Evolutionary conservation across 1,284 basidiomycete species (phyloP).

Genomic region (Tilletia setariae): DNA sequence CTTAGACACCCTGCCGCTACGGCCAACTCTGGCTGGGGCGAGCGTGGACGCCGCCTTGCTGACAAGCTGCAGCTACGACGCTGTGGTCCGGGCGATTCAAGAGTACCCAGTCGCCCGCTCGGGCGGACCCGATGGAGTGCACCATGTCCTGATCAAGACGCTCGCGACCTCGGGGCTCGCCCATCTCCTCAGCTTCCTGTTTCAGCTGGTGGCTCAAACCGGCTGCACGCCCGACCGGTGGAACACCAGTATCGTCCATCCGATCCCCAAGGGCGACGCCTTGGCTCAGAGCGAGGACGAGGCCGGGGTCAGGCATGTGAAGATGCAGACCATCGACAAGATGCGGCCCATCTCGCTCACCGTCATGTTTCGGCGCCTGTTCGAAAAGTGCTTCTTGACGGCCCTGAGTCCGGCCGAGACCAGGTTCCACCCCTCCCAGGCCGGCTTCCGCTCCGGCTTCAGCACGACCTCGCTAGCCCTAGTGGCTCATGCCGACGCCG

Average conservation of each 20-base stretch:
- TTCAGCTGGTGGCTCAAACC: neutral
- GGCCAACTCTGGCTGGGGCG: neutral
- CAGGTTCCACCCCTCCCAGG: neutral
- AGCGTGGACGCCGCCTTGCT: neutral
- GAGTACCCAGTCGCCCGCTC: neutral
- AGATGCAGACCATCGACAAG: neutral
- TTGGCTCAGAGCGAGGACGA: neutral
- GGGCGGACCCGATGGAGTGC: neutral
- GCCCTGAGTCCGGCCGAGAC: neutral
- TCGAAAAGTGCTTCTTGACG: conserved; percentile 2
- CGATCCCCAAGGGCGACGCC: neutral
- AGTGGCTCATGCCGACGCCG: neutral
- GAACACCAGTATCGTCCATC: neutral
- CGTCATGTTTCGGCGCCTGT: neutral
- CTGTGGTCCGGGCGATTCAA: neutral
- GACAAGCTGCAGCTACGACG: neutral
- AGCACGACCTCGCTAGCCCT: neutral
- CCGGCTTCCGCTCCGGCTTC: neutral
- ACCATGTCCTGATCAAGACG: neutral
- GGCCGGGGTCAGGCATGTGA: neutral
- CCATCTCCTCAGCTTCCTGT: neutral
- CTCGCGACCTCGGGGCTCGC: neutral
- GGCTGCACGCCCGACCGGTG: neutral
- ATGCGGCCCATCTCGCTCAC: too few species aligned
- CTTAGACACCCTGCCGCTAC: neutral